These are phyloP conservation scores for Calocybe gambosa DNA, from an alignment of 1,284 basidiomycete species.

Conservation along the genomic window DNA sequence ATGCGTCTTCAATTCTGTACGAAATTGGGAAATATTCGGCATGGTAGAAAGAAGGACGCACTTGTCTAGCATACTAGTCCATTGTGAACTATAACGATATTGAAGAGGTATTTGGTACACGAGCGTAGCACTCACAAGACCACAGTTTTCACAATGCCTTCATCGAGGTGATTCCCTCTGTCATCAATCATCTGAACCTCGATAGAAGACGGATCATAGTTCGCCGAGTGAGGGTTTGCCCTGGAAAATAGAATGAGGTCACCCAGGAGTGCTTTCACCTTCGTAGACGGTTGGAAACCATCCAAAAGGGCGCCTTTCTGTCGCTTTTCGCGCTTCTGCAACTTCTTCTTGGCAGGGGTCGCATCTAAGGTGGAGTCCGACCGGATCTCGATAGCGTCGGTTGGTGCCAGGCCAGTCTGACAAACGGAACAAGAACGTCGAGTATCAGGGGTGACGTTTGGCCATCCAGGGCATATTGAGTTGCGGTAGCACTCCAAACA, in stretches of 20 bases:
- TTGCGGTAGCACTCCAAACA: conserved; percentile 78
- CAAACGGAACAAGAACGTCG: conserved; percentile 72
- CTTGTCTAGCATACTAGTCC: conserved; percentile 96
- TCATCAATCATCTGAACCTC: conserved; percentile 73
- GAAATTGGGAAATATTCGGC: conserved; percentile 8
- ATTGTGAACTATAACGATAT: conserved; percentile 67
- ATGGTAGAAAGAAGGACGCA: conserved; percentile 29
- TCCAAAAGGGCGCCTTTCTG: conserved; percentile 50
- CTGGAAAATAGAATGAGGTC: conserved; percentile 76
- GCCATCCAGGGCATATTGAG: conserved; percentile 75
- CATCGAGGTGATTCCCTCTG: conserved; percentile 64
- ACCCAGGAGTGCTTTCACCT: conserved; percentile 72
- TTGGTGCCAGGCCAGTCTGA: conserved; percentile 51
- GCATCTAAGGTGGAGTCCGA: conserved; percentile 35
- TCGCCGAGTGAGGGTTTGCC: conserved; percentile 76
- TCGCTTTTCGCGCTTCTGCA: conserved; percentile 63
- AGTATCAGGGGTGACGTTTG: conserved; percentile 54
- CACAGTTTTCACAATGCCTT: conserved; percentile 75
- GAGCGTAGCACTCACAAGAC: conserved; percentile 68
- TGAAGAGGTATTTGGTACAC: not conserved
- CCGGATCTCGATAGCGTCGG: conserved; percentile 75
- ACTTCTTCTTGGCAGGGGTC: conserved; percentile 51
- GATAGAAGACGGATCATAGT: conserved; percentile 69
- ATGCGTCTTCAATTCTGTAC: conserved; percentile 80
- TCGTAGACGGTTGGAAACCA: conserved; percentile 75